Percentiles rank a stretch among this genome's conserved stretches.
Evolutionary conservation across 306 rosid species (phyloP).

Genomic region (Malus orientalis): DNA sequence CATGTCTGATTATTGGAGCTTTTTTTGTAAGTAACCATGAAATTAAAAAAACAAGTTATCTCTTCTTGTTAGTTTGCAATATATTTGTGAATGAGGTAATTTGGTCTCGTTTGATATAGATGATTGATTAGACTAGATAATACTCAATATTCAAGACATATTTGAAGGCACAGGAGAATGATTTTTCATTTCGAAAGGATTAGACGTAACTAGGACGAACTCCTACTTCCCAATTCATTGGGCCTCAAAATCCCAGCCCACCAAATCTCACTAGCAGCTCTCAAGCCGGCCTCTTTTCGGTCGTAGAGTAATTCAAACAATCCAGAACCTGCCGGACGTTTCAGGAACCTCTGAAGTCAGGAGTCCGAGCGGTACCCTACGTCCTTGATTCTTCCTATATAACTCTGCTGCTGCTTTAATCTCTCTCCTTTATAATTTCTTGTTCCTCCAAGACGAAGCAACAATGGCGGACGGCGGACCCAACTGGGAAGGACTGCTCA

Average conservation of each 20-base stretch:
- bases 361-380: not conserved
- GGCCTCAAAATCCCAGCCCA: not conserved
- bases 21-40: not conserved
- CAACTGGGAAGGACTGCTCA: conserved; percentile 85
- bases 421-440: not conserved
- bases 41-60: too few species aligned
- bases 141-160: too few species aligned
- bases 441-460: not conserved
- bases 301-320: too few species aligned
- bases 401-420: not conserved
- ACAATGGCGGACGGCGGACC: conserved; percentile 72
- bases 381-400: not conserved
- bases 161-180: too few species aligned
- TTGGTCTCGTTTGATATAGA: too few species aligned
- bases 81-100: too few species aligned
- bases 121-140: too few species aligned
- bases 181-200: too few species aligned
- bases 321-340: not conserved
- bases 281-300: not conserved
- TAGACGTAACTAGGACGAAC: too few species aligned
- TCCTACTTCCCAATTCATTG: not conserved
- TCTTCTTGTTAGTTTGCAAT: not conserved
- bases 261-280: not conserved
- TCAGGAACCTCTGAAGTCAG: not conserved
- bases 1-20: too few species aligned